Base-by-base conservation (phyloP, 352 stramenopile genomes). In the Phytopythium sindhum region DNA sequence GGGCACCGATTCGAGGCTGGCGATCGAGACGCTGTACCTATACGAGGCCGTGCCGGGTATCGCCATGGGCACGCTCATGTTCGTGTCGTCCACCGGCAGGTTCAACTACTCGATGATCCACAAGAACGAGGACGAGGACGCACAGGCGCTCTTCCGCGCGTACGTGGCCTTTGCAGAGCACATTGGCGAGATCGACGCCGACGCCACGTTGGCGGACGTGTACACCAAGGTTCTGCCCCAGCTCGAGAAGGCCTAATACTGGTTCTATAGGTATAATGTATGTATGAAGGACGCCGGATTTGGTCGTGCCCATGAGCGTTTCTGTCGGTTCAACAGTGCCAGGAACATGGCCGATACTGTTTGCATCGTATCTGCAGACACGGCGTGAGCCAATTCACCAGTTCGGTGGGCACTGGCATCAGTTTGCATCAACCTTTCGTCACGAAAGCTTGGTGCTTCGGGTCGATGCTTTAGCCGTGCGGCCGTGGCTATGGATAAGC, bases 81-180 rank as follows among this genome's bases (percentile, higher is more conserved):
- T 80, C 58, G 59, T 81, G 41, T 75, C 74, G 26, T 74, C 67
- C 7, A 70, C 78, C 26, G 70, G 69, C 50, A 67, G 54, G n/a
- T 86, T 88, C 62, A 80, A 86, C 65, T 88, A 88, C 59, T 77
- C 79, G 45, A 84, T 86, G 77, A 77, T 86, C 50, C 63, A 78
- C 75, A 88, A 88, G 63, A 60, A 80, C 51, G 65, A 81, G 56
- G 52, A 69, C 21, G 64, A 69, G 0, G 64, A 65, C 0, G 74
- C 70, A 2, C 24, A 70, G 7, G 60, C 70, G 23, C 65, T 89
- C 4, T 90, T 90, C 61, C 63, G 80, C 29, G 81, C 75, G 45
- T 86, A 86, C 56, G 77, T 89, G 15, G 70, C 83, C 48, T 75
- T 78, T 54, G 79, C 83, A 23, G 81, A 90, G 57, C 66, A 73